Evolutionary conservation across 2,329 filamentous ascomycete genomes (phyloP).

Genomic region (Exophiala phaeomuriformis): DNA sequence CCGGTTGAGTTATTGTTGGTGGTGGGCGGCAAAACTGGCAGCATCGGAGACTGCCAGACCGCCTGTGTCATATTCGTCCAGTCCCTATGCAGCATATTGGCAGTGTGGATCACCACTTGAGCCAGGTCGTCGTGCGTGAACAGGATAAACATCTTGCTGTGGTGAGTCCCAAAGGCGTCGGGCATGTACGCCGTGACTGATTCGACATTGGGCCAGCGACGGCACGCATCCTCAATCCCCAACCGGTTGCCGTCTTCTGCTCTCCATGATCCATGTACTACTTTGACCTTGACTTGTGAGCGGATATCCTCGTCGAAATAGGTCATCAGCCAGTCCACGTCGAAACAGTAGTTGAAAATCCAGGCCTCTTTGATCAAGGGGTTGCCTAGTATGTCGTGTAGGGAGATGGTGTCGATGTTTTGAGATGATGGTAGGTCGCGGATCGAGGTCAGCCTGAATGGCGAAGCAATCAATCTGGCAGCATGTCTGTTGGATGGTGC

Average conservation of each 20-base stretch:
- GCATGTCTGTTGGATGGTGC: not conserved
- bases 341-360: constrained; percentile 51
- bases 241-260: constrained; percentile 55
- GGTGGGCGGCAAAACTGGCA: constrained; percentile 41
- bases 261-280: constrained; percentile 62
- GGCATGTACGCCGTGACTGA: constrained; percentile 71
- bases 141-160: constrained; percentile 79
- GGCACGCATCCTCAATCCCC: constrained; percentile 52
- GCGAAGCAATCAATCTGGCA: constrained; percentile 46
- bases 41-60: constrained; percentile 66
- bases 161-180: constrained; percentile 79
- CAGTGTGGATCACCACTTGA: constrained; percentile 77
- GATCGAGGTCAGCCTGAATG: constrained; percentile 65
- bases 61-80: constrained; percentile 86
- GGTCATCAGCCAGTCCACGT: constrained; percentile 54
- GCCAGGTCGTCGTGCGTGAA: constrained; percentile 68
- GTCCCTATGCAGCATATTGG: constrained; percentile 82
- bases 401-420: constrained; percentile 60
- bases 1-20: no score
- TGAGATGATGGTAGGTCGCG: constrained; percentile 51
- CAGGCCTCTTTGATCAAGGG: constrained; percentile 61
- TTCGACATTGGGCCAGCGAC: constrained; percentile 58
- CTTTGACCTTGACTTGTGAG: constrained; percentile 47
- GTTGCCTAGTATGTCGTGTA: constrained; percentile 64
- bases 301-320: constrained; percentile 53